These are phyloP conservation scores for Septoria linicola DNA, from an alignment of 2,329 filamentous ascomycete genomes.

Conservation along the genomic window DNA sequence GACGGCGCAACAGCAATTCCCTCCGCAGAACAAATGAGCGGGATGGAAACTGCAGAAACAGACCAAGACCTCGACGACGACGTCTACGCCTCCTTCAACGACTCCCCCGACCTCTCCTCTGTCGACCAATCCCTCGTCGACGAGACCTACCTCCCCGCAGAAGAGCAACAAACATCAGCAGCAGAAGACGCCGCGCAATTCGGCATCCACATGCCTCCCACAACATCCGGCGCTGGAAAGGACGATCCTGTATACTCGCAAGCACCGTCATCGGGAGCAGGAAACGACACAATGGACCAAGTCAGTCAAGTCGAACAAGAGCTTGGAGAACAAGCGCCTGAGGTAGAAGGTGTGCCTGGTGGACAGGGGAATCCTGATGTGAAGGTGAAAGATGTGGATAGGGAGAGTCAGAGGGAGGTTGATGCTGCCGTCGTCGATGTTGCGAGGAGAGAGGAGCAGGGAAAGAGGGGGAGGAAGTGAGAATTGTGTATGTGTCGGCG, in stretches of 20 bases:
- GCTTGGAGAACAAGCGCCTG: conserved; percentile 20
- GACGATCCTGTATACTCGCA: conserved; percentile 9
- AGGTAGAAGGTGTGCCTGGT: conserved; percentile 1
- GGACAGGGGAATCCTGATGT: background rate
- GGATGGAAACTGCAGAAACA: too few species aligned
- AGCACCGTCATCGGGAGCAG: background rate
- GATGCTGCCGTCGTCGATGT: background rate
- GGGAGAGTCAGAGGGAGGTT: conserved; percentile 4
- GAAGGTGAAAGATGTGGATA: conserved; percentile 5
- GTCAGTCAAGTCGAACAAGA: conserved; percentile 22
- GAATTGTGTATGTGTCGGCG: background rate
- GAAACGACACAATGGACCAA: conserved; percentile 18
- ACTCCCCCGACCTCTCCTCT: conserved; percentile 1
- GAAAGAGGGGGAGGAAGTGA: background rate
- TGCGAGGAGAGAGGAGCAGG: background rate
- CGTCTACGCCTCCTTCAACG: background rate
- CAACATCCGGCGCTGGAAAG: too few species aligned
- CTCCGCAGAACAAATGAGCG: too few species aligned
- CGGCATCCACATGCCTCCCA: too few species aligned
- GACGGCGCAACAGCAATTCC: too few species aligned
- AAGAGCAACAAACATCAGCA: conserved; percentile 1
- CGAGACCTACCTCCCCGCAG: conserved; percentile 8
- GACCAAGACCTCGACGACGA: background rate
- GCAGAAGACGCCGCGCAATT: conserved; percentile 24
- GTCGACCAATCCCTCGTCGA: conserved; percentile 20